These are phyloP conservation scores for Selaginella tamariscina DNA, from an alignment of 75 land plant species.

Conservation along the genomic window DNA sequence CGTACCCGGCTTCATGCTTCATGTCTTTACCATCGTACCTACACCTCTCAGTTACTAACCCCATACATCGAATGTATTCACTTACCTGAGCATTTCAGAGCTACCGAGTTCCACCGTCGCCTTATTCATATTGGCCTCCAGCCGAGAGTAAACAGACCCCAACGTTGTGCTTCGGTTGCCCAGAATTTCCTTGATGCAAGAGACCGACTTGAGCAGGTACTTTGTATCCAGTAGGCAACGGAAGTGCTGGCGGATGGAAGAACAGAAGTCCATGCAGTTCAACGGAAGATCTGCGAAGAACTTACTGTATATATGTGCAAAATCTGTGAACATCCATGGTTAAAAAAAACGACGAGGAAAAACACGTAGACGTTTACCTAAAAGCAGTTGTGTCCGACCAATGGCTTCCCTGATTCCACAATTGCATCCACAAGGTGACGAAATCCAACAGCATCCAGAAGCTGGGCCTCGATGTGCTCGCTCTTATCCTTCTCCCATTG, in stretches of 20 bases:
- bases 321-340: constrained; percentile 48
- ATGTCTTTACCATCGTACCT: constrained; percentile 35
- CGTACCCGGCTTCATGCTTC: constrained; percentile 97
- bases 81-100: no score
- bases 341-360: no score
- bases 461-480: constrained; percentile 25
- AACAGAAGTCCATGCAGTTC: constrained; percentile 44
- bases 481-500: constrained; percentile 33
- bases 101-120: background rate
- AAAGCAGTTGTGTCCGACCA: constrained; percentile 89
- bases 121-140: constrained; percentile 1
- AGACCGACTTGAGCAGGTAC: constrained; percentile 42
- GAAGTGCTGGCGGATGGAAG: constrained; percentile 43
- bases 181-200: constrained; percentile 27
- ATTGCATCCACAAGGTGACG: constrained; percentile 82
- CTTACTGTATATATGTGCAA: constrained; percentile 69
- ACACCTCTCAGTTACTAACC: no score
- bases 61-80: no score
- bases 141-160: constrained; percentile 40
- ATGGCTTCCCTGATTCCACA: constrained; percentile 42
- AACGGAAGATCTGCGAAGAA: constrained; percentile 63
- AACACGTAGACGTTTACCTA: constrained; percentile 48
- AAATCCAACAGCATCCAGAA: constrained; percentile 62
- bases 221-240: constrained; percentile 85
- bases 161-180: constrained; percentile 48